Percentiles rank a stretch among this genome's conserved stretches.
Evolutionary conservation across 2,329 filamentous ascomycete genomes (phyloP).

Genomic region (Pyrenophora tritici-repentis): DNA sequence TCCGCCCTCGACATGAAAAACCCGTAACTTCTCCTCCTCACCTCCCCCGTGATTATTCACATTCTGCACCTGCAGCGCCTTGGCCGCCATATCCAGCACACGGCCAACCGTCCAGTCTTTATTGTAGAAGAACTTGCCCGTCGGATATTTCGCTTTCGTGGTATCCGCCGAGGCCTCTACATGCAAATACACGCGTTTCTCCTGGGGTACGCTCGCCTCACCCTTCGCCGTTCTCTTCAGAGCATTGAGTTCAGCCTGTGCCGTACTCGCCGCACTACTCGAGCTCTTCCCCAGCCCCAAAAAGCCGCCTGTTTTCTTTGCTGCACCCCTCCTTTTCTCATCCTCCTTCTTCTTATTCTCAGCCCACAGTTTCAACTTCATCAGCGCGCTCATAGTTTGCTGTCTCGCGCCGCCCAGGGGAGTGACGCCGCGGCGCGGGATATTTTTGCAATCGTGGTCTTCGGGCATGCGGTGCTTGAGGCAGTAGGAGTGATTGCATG

Average conservation of each 20-base stretch:
- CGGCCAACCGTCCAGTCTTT: conserved; percentile 87
- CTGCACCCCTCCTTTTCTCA: conserved; percentile 49
- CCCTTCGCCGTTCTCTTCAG: conserved; percentile 90
- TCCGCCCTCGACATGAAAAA: conserved; percentile 93
- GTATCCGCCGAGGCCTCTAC: conserved; percentile 91
- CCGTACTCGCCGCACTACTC: conserved; percentile 58
- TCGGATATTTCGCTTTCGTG: conserved; percentile 79
- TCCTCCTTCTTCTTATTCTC: conserved; percentile 76
- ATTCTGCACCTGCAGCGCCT: conserved; percentile 77
- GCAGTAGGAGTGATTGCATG: conserved; percentile 76
- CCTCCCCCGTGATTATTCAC: conserved; percentile 77
- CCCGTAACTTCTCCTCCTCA: conserved; percentile 78
- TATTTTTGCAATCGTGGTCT: conserved; percentile 81
- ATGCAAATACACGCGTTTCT: conserved; percentile 88
- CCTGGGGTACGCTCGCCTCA: conserved; percentile 75
- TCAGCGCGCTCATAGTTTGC: conserved; percentile 66
- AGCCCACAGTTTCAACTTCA: conserved; percentile 79
- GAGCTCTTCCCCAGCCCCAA: conserved; percentile 29
- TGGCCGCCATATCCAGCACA: conserved; percentile 77
- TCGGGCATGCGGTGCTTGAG: conserved; percentile 76
- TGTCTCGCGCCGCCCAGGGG: conserved; percentile 62
- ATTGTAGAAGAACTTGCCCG: conserved; percentile 57
- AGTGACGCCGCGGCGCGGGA: conserved; percentile 51
- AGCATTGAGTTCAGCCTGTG: conserved; percentile 71
- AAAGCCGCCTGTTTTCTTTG: conserved; percentile 33